phyloP scores from a whole-genome alignment of 345 rosid species.

The Aquilaria yunnanensis region DNA sequence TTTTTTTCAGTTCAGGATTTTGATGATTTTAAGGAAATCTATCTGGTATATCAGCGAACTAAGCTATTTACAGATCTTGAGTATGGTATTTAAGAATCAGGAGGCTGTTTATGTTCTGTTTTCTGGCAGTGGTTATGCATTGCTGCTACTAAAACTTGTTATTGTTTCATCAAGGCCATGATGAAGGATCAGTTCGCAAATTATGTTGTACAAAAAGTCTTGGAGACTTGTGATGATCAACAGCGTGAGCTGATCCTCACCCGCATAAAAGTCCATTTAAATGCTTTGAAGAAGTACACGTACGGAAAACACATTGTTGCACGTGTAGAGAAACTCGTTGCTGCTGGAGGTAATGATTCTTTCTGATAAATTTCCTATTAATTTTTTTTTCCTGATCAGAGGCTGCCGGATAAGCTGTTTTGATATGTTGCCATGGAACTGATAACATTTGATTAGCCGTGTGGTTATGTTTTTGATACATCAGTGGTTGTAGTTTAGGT shows the following conservation, averaged over 20 bases:
- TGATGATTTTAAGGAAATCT: background rate
- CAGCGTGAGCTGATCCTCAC: constrained; percentile 67
- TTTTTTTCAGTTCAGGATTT: too few species aligned
- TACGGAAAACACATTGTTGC: constrained; percentile 86
- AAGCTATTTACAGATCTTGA: background rate
- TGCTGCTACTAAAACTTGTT: background rate
- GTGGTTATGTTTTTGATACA: too few species aligned
- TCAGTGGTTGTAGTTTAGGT: too few species aligned
- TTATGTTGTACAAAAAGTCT: constrained; percentile 82
- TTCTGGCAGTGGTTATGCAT: background rate
- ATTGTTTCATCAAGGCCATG: constrained; percentile 46
- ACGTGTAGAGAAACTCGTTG: constrained; percentile 84
- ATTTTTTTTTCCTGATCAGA: background rate
- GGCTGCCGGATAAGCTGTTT: background rate
- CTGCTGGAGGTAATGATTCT: constrained; percentile 57
- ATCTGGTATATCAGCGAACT: background rate
- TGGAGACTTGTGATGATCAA: constrained; percentile 75
- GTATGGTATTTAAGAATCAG: background rate
- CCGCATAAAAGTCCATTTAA: constrained; percentile 69
- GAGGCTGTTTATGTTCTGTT: background rate
- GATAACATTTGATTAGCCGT: too few species aligned
- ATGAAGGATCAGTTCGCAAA: constrained; percentile 92
- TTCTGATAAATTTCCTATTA: too few species aligned
- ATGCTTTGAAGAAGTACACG: constrained; percentile 77
- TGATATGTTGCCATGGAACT: too few species aligned